phyloP scores from a whole-genome alignment of 2,329 filamentous ascomycete genomes.

The Parascedosporium putredinis region DNA sequence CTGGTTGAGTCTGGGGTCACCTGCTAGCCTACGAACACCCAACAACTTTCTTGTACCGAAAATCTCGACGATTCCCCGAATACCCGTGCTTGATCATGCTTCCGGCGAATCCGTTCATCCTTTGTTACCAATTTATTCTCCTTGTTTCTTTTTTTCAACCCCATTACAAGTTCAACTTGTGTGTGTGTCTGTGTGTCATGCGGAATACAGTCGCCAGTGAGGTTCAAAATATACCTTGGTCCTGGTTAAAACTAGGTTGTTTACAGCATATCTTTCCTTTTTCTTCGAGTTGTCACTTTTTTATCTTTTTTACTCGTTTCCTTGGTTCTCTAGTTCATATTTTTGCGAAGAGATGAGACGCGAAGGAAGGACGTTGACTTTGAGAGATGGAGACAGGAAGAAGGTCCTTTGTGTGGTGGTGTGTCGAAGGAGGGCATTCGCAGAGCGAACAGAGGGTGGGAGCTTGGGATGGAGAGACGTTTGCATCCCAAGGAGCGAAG shows the following conservation, averaged over 20 bases:
- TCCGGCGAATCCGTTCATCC: conserved; percentile 6
- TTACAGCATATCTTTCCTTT: conserved; percentile 7
- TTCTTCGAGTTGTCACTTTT: neutral
- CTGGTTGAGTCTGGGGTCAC: conserved; percentile 5
- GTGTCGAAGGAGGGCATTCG: no score
- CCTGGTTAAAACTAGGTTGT: conserved; percentile 9
- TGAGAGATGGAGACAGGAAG: neutral
- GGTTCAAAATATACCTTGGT: conserved; percentile 1
- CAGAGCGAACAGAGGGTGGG: neutral
- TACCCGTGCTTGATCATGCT: conserved; percentile 7
- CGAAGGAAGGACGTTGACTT: neutral
- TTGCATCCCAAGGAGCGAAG: neutral
- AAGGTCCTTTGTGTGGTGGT: no score
- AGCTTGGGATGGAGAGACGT: no score
- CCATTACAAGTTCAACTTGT: neutral
- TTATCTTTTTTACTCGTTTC: conserved; percentile 6
- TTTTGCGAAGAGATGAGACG: neutral
- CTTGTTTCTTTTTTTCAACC: no score
- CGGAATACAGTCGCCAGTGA: conserved; percentile 3
- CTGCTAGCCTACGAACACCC: conserved; percentile 5
- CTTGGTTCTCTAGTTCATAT: conserved; percentile 1
- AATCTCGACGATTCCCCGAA: conserved; percentile 5
- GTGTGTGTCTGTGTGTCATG: neutral
- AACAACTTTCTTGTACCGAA: neutral
- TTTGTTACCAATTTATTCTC: conserved; percentile 5